Evolutionary conservation across 139 green algal genomes (phyloP), one percentile per base, ranked within the genome.

Genomic region (Chlamydomonas schloesseri): DNA sequence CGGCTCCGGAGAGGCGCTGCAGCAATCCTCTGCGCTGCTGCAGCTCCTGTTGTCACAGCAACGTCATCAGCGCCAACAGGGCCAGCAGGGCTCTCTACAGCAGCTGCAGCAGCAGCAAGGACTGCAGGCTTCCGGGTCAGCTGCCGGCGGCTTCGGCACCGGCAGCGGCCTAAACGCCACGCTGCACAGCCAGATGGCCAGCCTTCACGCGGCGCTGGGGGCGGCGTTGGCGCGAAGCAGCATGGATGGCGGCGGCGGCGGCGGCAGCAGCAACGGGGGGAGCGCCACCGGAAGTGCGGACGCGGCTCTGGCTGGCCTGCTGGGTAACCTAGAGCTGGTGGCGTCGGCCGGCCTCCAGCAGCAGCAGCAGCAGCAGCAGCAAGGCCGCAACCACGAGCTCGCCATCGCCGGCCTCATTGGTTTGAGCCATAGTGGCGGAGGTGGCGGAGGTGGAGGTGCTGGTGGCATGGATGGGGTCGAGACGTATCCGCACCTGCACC

Each of bases 91-190:
- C n/a, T n/a, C n/a, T n/a, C n/a, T n/a, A n/a, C n/a, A n/a, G n/a
- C 80, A 79, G 68, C 80, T 62, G 68, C 80, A 71, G 53, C n/a
- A 60, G 50, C 31, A 55, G 31, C 50, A 57, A n/a, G 6, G 6
- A 13, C 6, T 5, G 5, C 6, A 5, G 42, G 42, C 6, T 50
- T 5, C 42, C 42, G 42, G 42, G 42, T 5, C 42, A 50, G 42
- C 42, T 13, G 42, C 42, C 6, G 42, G 42, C 42, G 42, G 42
- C 42, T 50, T 50, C 6, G 42, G 42, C 42, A 50, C 6, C 8
- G 42, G 42, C 42, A 8, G 42, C 42, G 42, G 42, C 42, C 42
- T 50, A 50, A 8, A 8, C 42, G 42, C 42, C 42, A 50, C 42
- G 42, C 64, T 23, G 64, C 37, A 75, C 9, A 34, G 26, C 53